Evolutionary conservation across 345 rosid species (phyloP).

Genomic region (Geranium brycei): DNA sequence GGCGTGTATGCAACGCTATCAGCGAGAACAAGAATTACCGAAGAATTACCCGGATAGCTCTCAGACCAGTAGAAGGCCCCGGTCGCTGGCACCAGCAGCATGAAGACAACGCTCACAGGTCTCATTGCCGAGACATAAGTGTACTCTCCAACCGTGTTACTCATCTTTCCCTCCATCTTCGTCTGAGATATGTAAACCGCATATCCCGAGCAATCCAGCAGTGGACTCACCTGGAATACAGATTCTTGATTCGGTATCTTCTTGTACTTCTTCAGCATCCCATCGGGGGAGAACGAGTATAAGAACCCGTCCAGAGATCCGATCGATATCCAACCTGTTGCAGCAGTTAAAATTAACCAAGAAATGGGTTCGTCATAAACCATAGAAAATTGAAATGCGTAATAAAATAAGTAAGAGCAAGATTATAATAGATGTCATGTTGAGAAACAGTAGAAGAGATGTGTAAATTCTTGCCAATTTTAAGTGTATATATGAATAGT

Average conservation of each 20-base stretch:
- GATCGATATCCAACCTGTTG: conserved; percentile 62
- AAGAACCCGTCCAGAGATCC: conserved; percentile 77
- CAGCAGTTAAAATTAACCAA: not conserved
- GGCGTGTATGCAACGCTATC: not conserved
- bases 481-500: too few relatives aligned
- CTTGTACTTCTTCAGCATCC: conserved; percentile 39
- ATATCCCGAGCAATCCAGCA: conserved; percentile 62
- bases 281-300: conserved; percentile 68
- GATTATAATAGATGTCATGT: too few relatives aligned
- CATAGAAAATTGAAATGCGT: not conserved
- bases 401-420: not conserved
- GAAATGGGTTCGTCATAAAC: not conserved
- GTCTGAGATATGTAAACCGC: conserved; percentile 60
- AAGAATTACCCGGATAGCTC: conserved; percentile 45
- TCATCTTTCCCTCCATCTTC: conserved; percentile 40
- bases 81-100: conserved; percentile 58
- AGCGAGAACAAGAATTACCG: not conserved
- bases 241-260: conserved; percentile 24
- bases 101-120: conserved; percentile 42
- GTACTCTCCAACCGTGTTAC: conserved; percentile 21
- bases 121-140: conserved; percentile 45
- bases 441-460: too few relatives aligned
- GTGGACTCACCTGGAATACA: conserved; percentile 46
- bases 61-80: conserved; percentile 66
- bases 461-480: too few relatives aligned